Evolutionary conservation across 2,329 filamentous ascomycete genomes (phyloP), one percentile per base, ranked within the genome.

Genomic region (Diaporthe nobilis): DNA sequence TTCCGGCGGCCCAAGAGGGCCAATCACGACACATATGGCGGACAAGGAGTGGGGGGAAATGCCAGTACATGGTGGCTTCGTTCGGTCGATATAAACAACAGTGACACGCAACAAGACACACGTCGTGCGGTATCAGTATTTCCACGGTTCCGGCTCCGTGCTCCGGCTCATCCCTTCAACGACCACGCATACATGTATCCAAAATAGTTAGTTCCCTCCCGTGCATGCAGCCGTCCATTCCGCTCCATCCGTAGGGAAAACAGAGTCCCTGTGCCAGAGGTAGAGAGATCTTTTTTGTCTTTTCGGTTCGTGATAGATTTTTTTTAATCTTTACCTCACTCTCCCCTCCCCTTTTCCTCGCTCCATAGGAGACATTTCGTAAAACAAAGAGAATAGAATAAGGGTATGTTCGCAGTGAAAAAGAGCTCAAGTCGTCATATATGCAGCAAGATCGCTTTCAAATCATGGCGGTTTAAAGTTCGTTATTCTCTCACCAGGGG

Each of bases 361-460:
- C 65, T 37, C 34, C 22, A 37, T 17, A 42, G 49, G 7, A 42
- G 9, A 42, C 20, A 22, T 28, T n/a, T 39, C 22, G 34, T 28
- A 42, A 42, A 15, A 70, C 22, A 53, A 70, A 39, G 7, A 53
- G n/a, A 70, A 28, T 49, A 55, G 55, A 42, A 42, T 55, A 55
- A 70, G 65, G 49, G 65, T 70, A 70, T 70, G 65, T 70, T 25
- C 17, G 65, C 47, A 42, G n/a, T 70, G 34, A 68, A 55, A 61
- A 25, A 70, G 34, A 17, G 22, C n/a, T 55, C n/a, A 70, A 37
- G 34, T 70, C 49, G 65, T 70, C 49, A 53, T 65, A 65, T 73
- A 42, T 65, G 57, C 57, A 72, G 37, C 47, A 55, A 65, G 31
- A 15, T 51, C 58, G 57, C 58, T 60, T 53, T 39, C 17, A 63